Percentiles rank a stretch among this genome's conserved stretches.
Conservation (phyloP, 2,329 filamentous ascomycete species). For the Delphinella strobiligena region DNA sequence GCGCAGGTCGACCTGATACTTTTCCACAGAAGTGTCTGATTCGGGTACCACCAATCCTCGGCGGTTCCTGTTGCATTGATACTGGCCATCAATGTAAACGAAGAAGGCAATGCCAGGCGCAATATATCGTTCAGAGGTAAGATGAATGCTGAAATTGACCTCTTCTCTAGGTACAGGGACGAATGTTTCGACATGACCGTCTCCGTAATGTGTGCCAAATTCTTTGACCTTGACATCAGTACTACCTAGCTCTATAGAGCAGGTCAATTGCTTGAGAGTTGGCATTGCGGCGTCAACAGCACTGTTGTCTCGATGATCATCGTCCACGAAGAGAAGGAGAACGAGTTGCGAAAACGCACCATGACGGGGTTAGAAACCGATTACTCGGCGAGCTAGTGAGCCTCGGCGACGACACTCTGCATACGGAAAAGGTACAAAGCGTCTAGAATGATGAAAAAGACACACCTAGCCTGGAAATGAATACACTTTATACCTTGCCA, state of each 20-base stretch:
- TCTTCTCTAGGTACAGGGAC: constrained; percentile 36
- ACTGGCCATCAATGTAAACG: constrained; percentile 45
- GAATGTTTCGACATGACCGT: constrained; percentile 40
- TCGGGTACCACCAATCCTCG: constrained; percentile 26
- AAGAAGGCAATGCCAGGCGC: constrained; percentile 41
- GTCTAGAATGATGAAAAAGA: no score
- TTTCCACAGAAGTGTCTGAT: constrained; percentile 15
- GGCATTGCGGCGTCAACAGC: no score
- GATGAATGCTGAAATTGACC: constrained; percentile 36
- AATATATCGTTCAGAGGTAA: constrained; percentile 39
- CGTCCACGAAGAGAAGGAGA: no score
- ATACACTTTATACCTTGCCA: no score
- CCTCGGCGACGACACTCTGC: no score
- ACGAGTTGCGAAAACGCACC: no score
- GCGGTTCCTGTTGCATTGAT: constrained; percentile 45
- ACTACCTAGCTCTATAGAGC: constrained; percentile 38
- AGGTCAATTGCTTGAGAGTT: constrained; percentile 39
- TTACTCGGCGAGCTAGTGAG: no score
- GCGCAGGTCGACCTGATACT: constrained; percentile 34
- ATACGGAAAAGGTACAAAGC: no score
- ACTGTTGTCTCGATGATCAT: no score
- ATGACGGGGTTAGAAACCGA: no score
- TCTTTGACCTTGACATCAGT: constrained; percentile 34
- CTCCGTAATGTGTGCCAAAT: constrained; percentile 37
- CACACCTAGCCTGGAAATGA: no score